Evolutionary conservation across 257 asterid species (phyloP), one percentile per base, ranked within the genome.

Genomic region (Solanum ossicruentum): DNA sequence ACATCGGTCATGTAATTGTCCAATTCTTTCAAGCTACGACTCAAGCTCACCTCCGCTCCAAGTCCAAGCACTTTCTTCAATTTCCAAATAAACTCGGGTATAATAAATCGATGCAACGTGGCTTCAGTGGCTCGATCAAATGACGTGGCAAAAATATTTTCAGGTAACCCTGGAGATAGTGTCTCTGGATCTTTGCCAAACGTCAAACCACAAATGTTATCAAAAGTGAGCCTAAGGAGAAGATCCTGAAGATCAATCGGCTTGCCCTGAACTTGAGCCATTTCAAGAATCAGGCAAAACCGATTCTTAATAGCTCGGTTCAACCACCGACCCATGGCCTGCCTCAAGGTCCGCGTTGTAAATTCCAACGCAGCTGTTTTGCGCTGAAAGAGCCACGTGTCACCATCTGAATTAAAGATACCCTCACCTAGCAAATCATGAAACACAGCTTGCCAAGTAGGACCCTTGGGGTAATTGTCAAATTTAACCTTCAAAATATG

Each of bases 291-390:
- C 0, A 93, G 95, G 28, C 93, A 89, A 9, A 92, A 90, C 58
- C 95, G 32, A 21, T 67, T 75, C 89, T 89, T 88, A 51, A 92
- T 92, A 39, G 95, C 95, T 51, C 93, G 91, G 69, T 90, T 91
- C 10, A 92, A 93, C 95, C 95, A 92, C 36, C 95, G 56, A 71
- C 91, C 93, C 95, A 92, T 91, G 88, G 95, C 95, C 57, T 92
- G 95, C 56, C 93, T 78, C 7, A 92, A 82, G 0, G 95, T 92
- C 75, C 95, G 70, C 13, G 95, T 91, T 84, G 95, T 92, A 70
- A 92, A 92, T 79, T 92, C 95, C 82, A 92, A 65, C 2, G 95
- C 93, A 10, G 95, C 95, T 0, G 95, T 92, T 85, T 91, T 92
- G 17, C 95, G 93, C 49, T 92, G 95, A 82, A 92, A 92, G 9